Percentiles rank a stretch among this genome's conserved stretches.
These are phyloP conservation scores for Comarum palustre DNA, from an alignment of 306 rosid genomes.

Conservation along the genomic window DNA sequence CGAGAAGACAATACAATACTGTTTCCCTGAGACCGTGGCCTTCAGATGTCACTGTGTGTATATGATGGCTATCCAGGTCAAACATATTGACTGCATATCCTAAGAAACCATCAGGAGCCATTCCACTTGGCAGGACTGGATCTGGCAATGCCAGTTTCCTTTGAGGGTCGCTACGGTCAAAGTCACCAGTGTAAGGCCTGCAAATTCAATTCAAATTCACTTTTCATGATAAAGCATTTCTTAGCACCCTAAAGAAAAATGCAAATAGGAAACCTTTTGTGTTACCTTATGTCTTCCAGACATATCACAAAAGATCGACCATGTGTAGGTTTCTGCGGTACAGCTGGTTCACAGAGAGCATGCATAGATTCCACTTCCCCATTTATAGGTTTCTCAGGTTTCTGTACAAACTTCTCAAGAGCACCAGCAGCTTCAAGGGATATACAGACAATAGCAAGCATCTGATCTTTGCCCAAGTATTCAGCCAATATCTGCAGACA, in stretches of 20 bases:
- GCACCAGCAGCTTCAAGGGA: constrained; percentile 39
- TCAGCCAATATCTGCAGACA: constrained; percentile 49
- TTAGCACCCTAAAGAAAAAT: not conserved
- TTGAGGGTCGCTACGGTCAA: constrained; percentile 37
- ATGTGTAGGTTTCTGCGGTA: constrained; percentile 31
- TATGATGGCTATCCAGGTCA: constrained; percentile 35
- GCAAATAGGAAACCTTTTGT: not conserved
- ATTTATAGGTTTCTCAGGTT: not conserved
- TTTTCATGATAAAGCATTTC: not conserved
- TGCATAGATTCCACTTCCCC: constrained; percentile 40
- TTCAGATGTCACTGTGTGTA: constrained; percentile 30
- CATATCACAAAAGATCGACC: constrained; percentile 47
- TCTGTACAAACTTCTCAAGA: constrained; percentile 38
- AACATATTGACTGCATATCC: constrained; percentile 70
- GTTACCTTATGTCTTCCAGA: constrained; percentile 55
- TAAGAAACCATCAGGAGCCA: constrained; percentile 43
- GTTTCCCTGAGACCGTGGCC: constrained; percentile 65
- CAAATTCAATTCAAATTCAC: not conserved
- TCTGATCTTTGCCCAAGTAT: constrained; percentile 56
- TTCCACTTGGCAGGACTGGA: constrained; percentile 36
- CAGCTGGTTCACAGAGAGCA: constrained; percentile 41
- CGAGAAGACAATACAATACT: constrained; percentile 45
- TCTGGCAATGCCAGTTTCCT: constrained; percentile 39
- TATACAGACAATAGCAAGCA: constrained; percentile 55
- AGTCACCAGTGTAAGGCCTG: constrained; percentile 43